Conservation (phyloP, 1,139 yeast species). For the Debaryomyces robertsiae region DNA sequence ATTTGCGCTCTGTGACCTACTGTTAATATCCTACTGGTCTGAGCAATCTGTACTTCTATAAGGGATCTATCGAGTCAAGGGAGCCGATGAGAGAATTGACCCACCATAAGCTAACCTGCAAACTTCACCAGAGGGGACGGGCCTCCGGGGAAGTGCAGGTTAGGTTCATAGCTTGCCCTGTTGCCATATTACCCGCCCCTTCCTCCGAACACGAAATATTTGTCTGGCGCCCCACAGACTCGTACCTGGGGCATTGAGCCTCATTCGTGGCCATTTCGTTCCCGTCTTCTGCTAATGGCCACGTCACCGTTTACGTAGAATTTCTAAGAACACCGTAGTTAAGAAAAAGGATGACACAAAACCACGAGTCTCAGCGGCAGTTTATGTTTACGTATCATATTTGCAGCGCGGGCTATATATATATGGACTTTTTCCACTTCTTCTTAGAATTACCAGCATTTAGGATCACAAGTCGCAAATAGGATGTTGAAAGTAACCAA, state of each 20-base stretch:
- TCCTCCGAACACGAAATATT: too few relatives aligned
- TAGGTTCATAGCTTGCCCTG: too few relatives aligned
- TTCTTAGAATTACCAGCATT: neutral
- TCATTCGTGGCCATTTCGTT: too few relatives aligned
- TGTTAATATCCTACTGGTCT: neutral
- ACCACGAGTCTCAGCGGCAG: neutral
- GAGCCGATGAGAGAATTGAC: conserved; percentile 1
- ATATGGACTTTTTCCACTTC: neutral
- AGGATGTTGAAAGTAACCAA: conserved; percentile 33
- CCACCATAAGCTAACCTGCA: neutral
- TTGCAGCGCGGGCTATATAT: neutral
- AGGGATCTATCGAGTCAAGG: neutral
- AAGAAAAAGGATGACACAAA: neutral
- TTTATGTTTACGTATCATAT: conserved; percentile 10
- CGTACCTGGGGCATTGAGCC: too few relatives aligned
- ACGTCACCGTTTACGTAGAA: conserved; percentile 9
- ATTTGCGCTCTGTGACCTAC: neutral
- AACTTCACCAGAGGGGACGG: neutral
- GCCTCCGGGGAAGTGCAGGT: too few relatives aligned
- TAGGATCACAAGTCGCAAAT: neutral
- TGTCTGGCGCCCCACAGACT: too few relatives aligned
- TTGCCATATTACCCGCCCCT: too few relatives aligned
- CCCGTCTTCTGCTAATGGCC: conserved; percentile 2
- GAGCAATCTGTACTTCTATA: neutral
- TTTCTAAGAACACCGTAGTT: conserved; percentile 8